Percentiles rank a stretch among this genome's conserved stretches.
Evolutionary conservation across 176 grass and related monocot species (phyloP).

Genomic region (Avena atlantica): DNA sequence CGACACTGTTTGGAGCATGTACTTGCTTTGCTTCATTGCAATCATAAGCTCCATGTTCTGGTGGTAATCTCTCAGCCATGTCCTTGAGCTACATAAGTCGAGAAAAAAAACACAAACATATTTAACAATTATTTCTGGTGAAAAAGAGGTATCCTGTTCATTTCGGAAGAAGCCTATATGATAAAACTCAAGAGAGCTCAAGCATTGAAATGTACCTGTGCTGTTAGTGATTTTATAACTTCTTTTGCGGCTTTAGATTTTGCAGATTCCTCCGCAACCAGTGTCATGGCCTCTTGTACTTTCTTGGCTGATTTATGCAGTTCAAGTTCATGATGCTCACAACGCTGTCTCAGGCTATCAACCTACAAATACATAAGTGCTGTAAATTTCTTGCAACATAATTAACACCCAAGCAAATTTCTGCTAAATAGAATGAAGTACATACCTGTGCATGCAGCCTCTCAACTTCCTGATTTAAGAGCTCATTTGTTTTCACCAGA

Average conservation of each 20-base stretch:
- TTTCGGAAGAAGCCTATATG: neutral
- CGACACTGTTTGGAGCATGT: constrained; percentile 54
- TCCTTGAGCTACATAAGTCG: constrained; percentile 69
- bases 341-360: constrained; percentile 77
- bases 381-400: constrained; percentile 11
- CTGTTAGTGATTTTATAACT: constrained; percentile 96
- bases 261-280: constrained; percentile 88
- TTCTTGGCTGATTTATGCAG: constrained; percentile 80
- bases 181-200: constrained; percentile 22
- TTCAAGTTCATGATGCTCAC: constrained; percentile 83
- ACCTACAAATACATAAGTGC: constrained; percentile 55
- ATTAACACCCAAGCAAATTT: constrained; percentile 24
- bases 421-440: constrained; percentile 17
- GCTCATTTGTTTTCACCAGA: constrained; percentile 82
- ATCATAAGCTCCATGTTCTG: constrained; percentile 55
- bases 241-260: constrained; percentile 99
- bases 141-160: neutral
- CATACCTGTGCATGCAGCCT: constrained; percentile 77
- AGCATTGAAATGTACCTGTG: constrained; percentile 64
- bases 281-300: constrained; percentile 70
- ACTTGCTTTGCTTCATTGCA: constrained; percentile 56
- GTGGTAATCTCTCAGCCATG: constrained; percentile 82
- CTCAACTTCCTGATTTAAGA: constrained; percentile 87
- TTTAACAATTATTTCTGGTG: constrained; percentile 27
- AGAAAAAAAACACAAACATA: constrained; percentile 10